Conservation (phyloP, 1,139 yeast species). For the Saccharomycopsis hybrid region DNA sequence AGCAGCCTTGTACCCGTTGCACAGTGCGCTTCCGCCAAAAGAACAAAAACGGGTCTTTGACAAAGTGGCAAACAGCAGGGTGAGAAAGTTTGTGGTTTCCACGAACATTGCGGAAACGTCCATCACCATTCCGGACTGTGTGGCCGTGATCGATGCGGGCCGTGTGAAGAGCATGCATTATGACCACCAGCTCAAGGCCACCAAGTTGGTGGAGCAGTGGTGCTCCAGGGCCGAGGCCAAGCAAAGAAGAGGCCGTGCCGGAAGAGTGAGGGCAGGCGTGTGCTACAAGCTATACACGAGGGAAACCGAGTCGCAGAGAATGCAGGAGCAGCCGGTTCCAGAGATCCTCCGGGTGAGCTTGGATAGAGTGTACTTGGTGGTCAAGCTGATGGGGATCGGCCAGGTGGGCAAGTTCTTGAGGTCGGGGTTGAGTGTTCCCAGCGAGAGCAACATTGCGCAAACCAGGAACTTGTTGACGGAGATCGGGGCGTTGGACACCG, state of each 20-base stretch:
- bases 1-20: constrained; percentile 58
- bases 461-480: constrained; percentile 59
- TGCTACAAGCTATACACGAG: constrained; percentile 77
- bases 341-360: constrained; percentile 80
- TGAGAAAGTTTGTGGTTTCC: constrained; percentile 76
- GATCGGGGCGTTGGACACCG: constrained; percentile 56
- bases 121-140: constrained; percentile 89
- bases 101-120: constrained; percentile 89
- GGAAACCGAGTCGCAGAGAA: constrained; percentile 45
- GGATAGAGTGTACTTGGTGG: constrained; percentile 75
- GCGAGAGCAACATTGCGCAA: constrained; percentile 46
- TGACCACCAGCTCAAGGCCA: constrained; percentile 60
- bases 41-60: constrained; percentile 73
- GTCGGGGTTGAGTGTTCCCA: constrained; percentile 81
- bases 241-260: constrained; percentile 97
- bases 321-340: constrained; percentile 75
- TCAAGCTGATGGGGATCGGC: constrained; percentile 80
- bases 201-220: constrained; percentile 74
- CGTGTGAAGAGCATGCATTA: constrained; percentile 72
- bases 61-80: constrained; percentile 27
- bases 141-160: constrained; percentile 85
- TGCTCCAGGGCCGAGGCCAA: constrained; percentile 87
- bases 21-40: constrained; percentile 77
- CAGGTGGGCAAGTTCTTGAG: constrained; percentile 64
- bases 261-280: constrained; percentile 79